A percentile compares a stretch with the other conserved stretches of the same genome.
phyloP scores from a whole-genome alignment of 208 protist genomes.

The Blechomonas ayalai region DNA sequence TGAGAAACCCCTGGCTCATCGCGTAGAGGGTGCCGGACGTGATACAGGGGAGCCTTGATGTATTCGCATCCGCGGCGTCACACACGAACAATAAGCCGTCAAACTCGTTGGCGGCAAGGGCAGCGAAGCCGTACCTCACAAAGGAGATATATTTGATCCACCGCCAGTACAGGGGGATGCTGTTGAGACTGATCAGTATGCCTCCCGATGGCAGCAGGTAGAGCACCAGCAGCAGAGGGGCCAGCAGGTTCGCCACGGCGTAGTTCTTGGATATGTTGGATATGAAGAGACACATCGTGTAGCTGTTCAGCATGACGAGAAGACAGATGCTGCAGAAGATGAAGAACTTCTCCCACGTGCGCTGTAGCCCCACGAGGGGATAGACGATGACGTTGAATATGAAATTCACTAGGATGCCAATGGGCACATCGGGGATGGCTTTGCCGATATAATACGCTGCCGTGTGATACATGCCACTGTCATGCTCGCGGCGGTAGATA shows the following conservation, averaged over 20 bases:
- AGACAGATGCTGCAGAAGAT: constrained; percentile 29
- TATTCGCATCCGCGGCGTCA: not conserved
- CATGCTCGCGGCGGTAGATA: constrained; percentile 56
- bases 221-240: constrained; percentile 53
- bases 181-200: constrained; percentile 48
- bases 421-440: constrained; percentile 45
- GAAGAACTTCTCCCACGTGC: constrained; percentile 23
- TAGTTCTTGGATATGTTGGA: constrained; percentile 55
- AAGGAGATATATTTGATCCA: constrained; percentile 79
- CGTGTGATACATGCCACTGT: constrained; percentile 58
- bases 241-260: constrained; percentile 39
- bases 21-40: constrained; percentile 33
- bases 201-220: constrained; percentile 57
- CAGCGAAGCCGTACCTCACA: constrained; percentile 50
- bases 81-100: constrained; percentile 39
- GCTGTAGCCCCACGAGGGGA: constrained; percentile 46
- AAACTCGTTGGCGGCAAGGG: constrained; percentile 68
- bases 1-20: constrained; percentile 27
- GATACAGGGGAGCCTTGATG: constrained; percentile 17
- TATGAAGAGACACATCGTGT: constrained; percentile 52
- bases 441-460: constrained; percentile 65
- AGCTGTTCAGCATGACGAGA: constrained; percentile 54
- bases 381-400: constrained; percentile 50
- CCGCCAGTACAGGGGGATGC: constrained; percentile 44
- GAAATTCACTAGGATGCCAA: constrained; percentile 33